Conservation (phyloP, 1,284 basidiomycete genomes). For the Melanopsichium pennsylvanicum region DNA sequence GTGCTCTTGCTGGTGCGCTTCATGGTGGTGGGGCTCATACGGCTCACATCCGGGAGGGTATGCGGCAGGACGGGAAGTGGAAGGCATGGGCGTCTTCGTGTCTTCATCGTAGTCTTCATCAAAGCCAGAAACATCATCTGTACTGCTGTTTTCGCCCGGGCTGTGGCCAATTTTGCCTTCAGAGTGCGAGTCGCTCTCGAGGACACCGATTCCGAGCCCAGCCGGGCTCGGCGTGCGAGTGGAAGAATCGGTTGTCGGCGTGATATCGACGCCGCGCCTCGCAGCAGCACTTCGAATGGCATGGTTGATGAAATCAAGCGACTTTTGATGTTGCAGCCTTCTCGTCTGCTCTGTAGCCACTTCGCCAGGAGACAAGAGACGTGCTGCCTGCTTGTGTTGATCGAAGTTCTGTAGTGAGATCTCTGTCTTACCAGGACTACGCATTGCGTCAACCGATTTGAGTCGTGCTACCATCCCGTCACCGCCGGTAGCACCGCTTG, state of each 20-base stretch:
- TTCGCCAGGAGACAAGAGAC: constrained; percentile 19
- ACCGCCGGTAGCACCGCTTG: background rate
- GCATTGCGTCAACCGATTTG: constrained; percentile 55
- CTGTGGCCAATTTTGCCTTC: constrained; percentile 9
- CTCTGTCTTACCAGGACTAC: constrained; percentile 50
- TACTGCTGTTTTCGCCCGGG: constrained; percentile 24
- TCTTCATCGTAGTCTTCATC: constrained; percentile 18
- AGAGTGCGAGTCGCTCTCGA: constrained; percentile 12
- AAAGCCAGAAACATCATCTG: constrained; percentile 13
- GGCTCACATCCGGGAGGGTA: constrained; percentile 35
- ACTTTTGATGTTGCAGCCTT: constrained; percentile 61
- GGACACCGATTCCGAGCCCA: constrained; percentile 57
- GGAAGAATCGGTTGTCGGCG: constrained; percentile 14
- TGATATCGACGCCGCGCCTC: constrained; percentile 40
- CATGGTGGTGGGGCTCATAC: constrained; percentile 29
- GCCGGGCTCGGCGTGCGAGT: constrained; percentile 33
- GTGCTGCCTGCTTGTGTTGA: constrained; percentile 23
- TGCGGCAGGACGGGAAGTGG: background rate
- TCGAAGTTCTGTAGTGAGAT: constrained; percentile 38
- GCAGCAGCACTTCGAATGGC: constrained; percentile 65
- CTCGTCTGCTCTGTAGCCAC: constrained; percentile 18
- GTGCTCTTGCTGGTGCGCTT: constrained; percentile 18
- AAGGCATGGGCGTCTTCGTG: constrained; percentile 27
- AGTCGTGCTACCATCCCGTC: constrained; percentile 55
- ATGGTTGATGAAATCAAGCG: constrained; percentile 65